Evolutionary conservation across 2,329 filamentous ascomycete genomes (phyloP).

Genomic region (Clonostachys sp.): DNA sequence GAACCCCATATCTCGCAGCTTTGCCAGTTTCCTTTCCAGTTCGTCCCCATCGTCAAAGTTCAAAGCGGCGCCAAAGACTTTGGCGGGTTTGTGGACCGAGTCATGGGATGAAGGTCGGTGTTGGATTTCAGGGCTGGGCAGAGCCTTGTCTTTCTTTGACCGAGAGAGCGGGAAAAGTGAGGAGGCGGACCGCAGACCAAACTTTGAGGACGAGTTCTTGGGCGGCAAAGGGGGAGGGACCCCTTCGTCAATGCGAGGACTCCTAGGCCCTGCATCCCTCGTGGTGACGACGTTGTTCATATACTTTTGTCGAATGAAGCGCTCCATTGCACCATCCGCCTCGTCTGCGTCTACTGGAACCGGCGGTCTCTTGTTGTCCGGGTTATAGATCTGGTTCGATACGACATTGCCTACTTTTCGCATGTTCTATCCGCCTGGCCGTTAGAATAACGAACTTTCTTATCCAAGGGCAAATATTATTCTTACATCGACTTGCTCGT

Average conservation of each 20-base stretch:
- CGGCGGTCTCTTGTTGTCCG: slow-evolving; percentile 74
- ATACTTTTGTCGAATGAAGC: slow-evolving; percentile 94
- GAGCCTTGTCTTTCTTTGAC: slow-evolving; percentile 48
- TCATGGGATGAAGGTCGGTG: slow-evolving; percentile 27
- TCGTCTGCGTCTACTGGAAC: slow-evolving; percentile 90
- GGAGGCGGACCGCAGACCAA: slow-evolving; percentile 54
- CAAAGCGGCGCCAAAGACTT: slow-evolving; percentile 66
- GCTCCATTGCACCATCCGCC: slow-evolving; percentile 89
- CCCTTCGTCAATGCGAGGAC: slow-evolving; percentile 50
- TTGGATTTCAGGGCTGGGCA: slow-evolving; percentile 17
- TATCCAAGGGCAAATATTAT: neutral
- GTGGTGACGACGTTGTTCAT: slow-evolving; percentile 48
- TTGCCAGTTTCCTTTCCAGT: slow-evolving; percentile 70
- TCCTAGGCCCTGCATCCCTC: slow-evolving; percentile 30
- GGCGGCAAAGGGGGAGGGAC: slow-evolving; percentile 57
- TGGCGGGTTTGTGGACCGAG: slow-evolving; percentile 59
- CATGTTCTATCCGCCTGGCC: slow-evolving; percentile 65
- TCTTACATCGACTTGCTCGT: slow-evolving; percentile 88
- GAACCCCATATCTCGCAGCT: slow-evolving; percentile 89
- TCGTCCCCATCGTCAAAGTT: slow-evolving; percentile 49
- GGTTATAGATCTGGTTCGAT: slow-evolving; percentile 88
- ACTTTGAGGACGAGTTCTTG: slow-evolving; percentile 61
- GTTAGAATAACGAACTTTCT: slow-evolving; percentile 1
- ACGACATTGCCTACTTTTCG: slow-evolving; percentile 81
- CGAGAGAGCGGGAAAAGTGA: slow-evolving; percentile 63